Evolutionary conservation across 306 rosid species (phyloP).

Genomic region (Canavalia gladiata): DNA sequence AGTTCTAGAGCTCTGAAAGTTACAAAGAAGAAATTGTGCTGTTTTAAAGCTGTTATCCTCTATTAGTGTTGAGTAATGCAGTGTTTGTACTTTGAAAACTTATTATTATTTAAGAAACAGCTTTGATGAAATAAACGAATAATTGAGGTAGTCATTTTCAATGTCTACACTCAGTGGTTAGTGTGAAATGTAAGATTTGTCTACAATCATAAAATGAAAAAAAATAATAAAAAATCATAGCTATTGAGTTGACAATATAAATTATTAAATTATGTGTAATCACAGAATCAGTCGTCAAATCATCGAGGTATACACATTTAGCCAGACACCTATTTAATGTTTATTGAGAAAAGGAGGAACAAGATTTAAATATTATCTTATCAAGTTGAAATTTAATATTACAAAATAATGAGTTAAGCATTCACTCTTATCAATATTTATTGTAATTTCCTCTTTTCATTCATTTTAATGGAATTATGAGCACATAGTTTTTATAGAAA

Average conservation of each 20-base stretch:
- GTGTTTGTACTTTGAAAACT: slow-evolving; percentile 41
- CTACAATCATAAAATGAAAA: slow-evolving; percentile 23
- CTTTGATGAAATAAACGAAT: slow-evolving; percentile 51
- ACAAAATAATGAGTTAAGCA: too few species aligned
- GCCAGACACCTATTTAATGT: too few species aligned
- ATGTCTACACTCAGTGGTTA: slow-evolving; percentile 44
- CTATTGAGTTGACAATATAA: slow-evolving; percentile 28
- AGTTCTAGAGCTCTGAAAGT: slow-evolving; percentile 82
- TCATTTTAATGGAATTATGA: too few species aligned
- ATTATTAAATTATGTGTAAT: neutral
- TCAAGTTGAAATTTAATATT: too few species aligned
- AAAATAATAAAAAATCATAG: neutral
- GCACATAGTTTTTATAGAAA: too few species aligned
- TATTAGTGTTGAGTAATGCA: slow-evolving; percentile 45
- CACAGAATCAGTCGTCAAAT: slow-evolving; percentile 16
- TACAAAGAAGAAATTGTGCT: slow-evolving; percentile 48
- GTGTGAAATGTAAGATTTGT: slow-evolving; percentile 53
- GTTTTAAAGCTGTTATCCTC: slow-evolving; percentile 34
- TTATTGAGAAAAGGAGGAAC: too few species aligned
- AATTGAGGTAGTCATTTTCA: slow-evolving; percentile 60
- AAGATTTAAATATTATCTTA: too few species aligned
- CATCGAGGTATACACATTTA: neutral
- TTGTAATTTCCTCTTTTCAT: too few species aligned
- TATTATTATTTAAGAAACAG: slow-evolving; percentile 26
- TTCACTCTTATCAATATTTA: too few species aligned